Conservation (phyloP, 202 grass and related monocot species). For the Carex arenaria region DNA sequence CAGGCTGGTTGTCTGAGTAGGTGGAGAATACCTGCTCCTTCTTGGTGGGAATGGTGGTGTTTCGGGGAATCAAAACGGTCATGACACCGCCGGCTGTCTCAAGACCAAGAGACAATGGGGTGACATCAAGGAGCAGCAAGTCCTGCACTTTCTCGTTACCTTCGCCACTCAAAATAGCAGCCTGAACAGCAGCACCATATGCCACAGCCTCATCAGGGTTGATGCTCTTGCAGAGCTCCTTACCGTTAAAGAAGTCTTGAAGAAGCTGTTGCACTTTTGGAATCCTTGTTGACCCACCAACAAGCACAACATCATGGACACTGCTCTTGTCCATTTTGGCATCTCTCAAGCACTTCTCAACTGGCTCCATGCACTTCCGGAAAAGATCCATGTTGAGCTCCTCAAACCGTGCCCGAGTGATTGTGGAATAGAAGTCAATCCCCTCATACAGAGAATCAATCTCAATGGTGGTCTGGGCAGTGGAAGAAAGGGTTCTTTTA, state of each 20-base stretch:
- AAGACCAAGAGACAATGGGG: constrained; percentile 52
- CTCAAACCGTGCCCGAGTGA: constrained; percentile 60
- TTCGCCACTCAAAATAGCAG: constrained; percentile 71
- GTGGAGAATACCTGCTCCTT: constrained; percentile 94
- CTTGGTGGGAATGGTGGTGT: constrained; percentile 82
- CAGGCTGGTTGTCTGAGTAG: constrained; percentile 71
- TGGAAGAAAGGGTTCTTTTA: constrained; percentile 71
- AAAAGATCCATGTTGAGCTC: constrained; percentile 80
- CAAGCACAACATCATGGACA: constrained; percentile 72
- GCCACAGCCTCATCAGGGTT: constrained; percentile 86
- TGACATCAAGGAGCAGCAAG: constrained; percentile 65
- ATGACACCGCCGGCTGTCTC: constrained; percentile 66
- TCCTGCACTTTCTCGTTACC: constrained; percentile 87
- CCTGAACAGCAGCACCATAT: constrained; percentile 70
- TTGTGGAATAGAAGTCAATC: constrained; percentile 63
- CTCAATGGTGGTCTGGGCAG: constrained; percentile 62
- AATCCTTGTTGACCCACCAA: constrained; percentile 73
- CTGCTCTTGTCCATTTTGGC: constrained; percentile 88
- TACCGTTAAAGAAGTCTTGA: constrained; percentile 85
- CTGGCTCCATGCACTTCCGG: constrained; percentile 71
- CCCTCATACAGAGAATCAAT: constrained; percentile 62
- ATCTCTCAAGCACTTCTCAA: constrained; percentile 70
- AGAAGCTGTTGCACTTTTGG: constrained; percentile 87
- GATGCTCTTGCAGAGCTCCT: constrained; percentile 92
- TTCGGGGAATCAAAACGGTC: constrained; percentile 67